phyloP scores from a whole-genome alignment of 2,329 filamentous ascomycete species.

The Fusarium newnesense region DNA sequence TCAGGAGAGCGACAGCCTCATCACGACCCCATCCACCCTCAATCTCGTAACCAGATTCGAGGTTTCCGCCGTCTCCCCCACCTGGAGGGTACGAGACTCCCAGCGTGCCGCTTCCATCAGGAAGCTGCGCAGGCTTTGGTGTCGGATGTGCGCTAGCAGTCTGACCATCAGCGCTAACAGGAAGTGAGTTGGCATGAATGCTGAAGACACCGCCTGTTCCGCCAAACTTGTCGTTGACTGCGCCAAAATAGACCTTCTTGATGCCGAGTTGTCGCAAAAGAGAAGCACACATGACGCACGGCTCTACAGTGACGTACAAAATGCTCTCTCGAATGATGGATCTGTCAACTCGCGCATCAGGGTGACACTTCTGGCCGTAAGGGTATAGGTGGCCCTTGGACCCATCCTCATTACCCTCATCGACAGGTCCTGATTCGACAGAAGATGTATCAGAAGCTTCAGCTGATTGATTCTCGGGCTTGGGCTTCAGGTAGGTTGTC shows the following conservation, averaged over 20 bases:
- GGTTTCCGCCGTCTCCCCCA: constrained; percentile 69
- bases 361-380: constrained; percentile 69
- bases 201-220: constrained; percentile 94
- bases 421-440: constrained; percentile 40
- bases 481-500: constrained; percentile 50
- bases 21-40: constrained; percentile 89
- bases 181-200: constrained; percentile 74
- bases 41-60: constrained; percentile 83
- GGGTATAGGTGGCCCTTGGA: constrained; percentile 67
- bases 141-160: constrained; percentile 55
- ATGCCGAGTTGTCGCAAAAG: constrained; percentile 89
- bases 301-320: constrained; percentile 97
- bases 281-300: constrained; percentile 98
- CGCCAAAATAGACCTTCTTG: constrained; percentile 92
- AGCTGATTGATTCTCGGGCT: constrained; percentile 40
- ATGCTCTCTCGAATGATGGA: constrained; percentile 76
- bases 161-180: constrained; percentile 49
- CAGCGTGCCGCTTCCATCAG: constrained; percentile 50
- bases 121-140: constrained; percentile 50
- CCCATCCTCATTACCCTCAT: constrained; percentile 64
- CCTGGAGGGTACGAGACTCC: constrained; percentile 52
- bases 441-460: constrained; percentile 41
- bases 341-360: constrained; percentile 68
- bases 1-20: constrained; percentile 90
- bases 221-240: constrained; percentile 95